Percentiles rank a stretch among this genome's conserved stretches.
Evolutionary conservation across 768 basidiomycete genomes (phyloP).

Genomic region (Mycena albidolilacea): DNA sequence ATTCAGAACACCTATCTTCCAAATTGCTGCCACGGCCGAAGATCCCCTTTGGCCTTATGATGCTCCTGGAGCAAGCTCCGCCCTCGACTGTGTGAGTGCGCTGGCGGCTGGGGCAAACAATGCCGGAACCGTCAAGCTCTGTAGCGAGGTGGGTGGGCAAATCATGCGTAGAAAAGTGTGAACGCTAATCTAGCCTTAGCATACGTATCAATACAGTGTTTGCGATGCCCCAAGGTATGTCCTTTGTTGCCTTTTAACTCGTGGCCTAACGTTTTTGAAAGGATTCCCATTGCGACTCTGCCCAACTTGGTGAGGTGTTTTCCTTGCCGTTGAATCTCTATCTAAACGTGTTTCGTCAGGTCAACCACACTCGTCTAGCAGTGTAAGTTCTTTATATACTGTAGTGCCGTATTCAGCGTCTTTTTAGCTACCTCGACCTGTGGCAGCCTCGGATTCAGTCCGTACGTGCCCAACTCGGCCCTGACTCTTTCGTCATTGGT

Average conservation of each 20-base stretch:
- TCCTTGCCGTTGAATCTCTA: not conserved
- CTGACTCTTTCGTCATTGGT: slow-evolving; percentile 66
- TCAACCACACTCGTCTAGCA: slow-evolving; percentile 67
- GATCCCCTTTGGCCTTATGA: slow-evolving; percentile 69
- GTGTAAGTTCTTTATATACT: slow-evolving; percentile 48
- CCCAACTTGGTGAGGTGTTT: slow-evolving; percentile 58
- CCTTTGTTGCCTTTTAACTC: not conserved
- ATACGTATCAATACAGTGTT: slow-evolving; percentile 69
- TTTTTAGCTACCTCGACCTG: slow-evolving; percentile 64
- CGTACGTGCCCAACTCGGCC: slow-evolving; percentile 63
- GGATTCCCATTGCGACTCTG: slow-evolving; percentile 62
- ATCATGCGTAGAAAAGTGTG: not conserved
- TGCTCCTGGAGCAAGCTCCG: slow-evolving; percentile 57
- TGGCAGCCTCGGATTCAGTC: slow-evolving; percentile 68
- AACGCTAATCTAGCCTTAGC: slow-evolving; percentile 36
- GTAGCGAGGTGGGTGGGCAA: slow-evolving; percentile 53
- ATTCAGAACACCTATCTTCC: slow-evolving; percentile 58
- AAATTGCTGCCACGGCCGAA: slow-evolving; percentile 64
- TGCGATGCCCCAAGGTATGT: slow-evolving; percentile 54
- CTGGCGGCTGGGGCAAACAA: slow-evolving; percentile 62
- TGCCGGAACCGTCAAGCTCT: slow-evolving; percentile 58
- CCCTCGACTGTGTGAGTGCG: slow-evolving; percentile 65
- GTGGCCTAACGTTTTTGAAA: not conserved
- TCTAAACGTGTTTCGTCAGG: slow-evolving; percentile 46
- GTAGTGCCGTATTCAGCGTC: not conserved